Percentiles rank a stretch among this genome's conserved stretches.
Conservation (phyloP, 192 early-diverging fungal genomes). For the Backusella luteola region DNA sequence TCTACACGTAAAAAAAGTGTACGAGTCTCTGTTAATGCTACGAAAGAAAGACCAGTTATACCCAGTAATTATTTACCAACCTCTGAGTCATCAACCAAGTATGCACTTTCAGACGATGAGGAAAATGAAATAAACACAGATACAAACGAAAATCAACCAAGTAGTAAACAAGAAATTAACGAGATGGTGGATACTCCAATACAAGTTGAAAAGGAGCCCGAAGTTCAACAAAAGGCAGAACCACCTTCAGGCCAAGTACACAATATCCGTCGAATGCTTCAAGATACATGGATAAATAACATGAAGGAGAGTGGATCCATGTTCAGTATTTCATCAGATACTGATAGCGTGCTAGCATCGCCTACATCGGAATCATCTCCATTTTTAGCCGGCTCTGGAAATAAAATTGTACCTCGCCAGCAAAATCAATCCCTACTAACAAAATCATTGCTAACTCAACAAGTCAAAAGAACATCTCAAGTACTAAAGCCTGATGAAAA, state of each 20-base stretch:
- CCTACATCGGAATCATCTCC: background rate
- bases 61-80: background rate
- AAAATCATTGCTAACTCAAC: background rate
- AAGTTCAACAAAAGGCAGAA: background rate
- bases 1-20: background rate
- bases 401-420: conserved; percentile 11
- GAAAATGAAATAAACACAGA: background rate
- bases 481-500: background rate
- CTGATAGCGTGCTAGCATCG: background rate
- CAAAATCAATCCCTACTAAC: conserved; percentile 10
- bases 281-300: conserved; percentile 26
- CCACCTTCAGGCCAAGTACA: conserved; percentile 18
- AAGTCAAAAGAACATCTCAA: background rate
- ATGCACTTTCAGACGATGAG: background rate
- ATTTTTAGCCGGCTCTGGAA: background rate
- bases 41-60: background rate
- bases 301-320: conserved; percentile 22
- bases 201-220: background rate
- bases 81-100: background rate
- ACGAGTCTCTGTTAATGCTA: background rate
- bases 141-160: background rate
- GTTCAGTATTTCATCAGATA: conserved; percentile 20
- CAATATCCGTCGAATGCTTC: conserved; percentile 20
- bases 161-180: background rate
- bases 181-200: background rate